These are phyloP conservation scores for Phaffomyces antillensis DNA, from an alignment of 805 yeast species.

Conservation along the genomic window DNA sequence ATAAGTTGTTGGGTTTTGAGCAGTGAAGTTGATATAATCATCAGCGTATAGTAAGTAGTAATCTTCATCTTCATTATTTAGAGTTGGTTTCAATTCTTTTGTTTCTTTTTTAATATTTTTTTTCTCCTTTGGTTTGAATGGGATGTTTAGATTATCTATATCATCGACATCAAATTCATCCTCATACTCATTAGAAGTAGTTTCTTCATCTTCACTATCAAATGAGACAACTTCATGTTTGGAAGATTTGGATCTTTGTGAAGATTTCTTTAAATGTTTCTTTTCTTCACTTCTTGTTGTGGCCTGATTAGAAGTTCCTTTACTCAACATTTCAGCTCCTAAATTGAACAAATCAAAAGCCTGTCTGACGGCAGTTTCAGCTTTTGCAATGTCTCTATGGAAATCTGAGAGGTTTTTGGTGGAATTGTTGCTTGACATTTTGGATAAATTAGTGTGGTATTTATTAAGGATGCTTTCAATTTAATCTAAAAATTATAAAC, in stretches of 20 bases:
- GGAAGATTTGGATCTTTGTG: background rate
- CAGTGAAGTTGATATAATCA: slow-evolving; percentile 66
- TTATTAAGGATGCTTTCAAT: no score
- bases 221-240: slow-evolving; percentile 11
- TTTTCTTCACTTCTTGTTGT: slow-evolving; percentile 1
- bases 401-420: background rate
- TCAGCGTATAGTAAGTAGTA: slow-evolving; percentile 29
- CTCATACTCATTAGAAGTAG: slow-evolving; percentile 18
- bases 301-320: background rate
- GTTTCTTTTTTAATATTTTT: background rate
- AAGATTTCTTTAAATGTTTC: background rate
- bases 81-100: background rate
- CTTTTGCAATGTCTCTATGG: slow-evolving; percentile 8
- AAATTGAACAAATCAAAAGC: slow-evolving; percentile 21
- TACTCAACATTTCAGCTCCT: slow-evolving; percentile 18
- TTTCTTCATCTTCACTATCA: slow-evolving; percentile 18
- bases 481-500: no score
- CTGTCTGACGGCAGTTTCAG: slow-evolving; percentile 19
- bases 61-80: slow-evolving; percentile 10
- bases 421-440: background rate
- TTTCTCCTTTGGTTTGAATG: background rate
- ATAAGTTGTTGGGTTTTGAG: slow-evolving; percentile 64
- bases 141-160: background rate
- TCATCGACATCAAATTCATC: slow-evolving; percentile 2
- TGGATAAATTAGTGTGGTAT: no score